A percentile compares a stretch with the other conserved stretches of the same genome.
Conservation (phyloP, 768 basidiomycete species). For the Rossbeevera mucosa region DNA sequence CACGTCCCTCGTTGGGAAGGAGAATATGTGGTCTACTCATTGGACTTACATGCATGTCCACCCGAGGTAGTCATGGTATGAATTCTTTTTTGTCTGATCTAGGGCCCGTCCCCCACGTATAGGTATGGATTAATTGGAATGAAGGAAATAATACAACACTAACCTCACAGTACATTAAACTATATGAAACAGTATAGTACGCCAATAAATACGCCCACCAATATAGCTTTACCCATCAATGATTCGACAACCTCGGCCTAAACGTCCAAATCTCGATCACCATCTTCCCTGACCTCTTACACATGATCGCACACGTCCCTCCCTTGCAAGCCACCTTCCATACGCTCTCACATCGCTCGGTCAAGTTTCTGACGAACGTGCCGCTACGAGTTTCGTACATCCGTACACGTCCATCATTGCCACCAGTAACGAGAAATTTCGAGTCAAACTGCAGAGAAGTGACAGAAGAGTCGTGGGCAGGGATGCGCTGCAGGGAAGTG, state of each 20-base stretch:
- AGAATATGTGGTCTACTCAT: constrained; percentile 2
- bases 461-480: constrained; percentile 85
- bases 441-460: constrained; percentile 86
- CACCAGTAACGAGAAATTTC: constrained; percentile 76
- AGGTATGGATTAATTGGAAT: background rate
- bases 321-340: constrained; percentile 81
- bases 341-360: constrained; percentile 71
- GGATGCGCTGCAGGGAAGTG: constrained; percentile 56
- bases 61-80: background rate
- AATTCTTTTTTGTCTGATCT: background rate
- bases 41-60: constrained; percentile 15
- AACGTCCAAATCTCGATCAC: constrained; percentile 87
- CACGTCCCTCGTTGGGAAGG: constrained; percentile 6
- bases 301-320: constrained; percentile 75
- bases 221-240: constrained; percentile 9
- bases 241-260: constrained; percentile 35
- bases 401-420: constrained; percentile 80
- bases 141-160: background rate
- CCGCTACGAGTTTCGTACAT: constrained; percentile 69
- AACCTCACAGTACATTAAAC: background rate
- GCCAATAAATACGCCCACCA: constrained; percentile 4
- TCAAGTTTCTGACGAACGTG: constrained; percentile 66
- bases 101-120: background rate
- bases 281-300: constrained; percentile 74
- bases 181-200: constrained; percentile 11